phyloP scores from a whole-genome alignment of 306 rosid genomes.

The Corylus avellana region DNA sequence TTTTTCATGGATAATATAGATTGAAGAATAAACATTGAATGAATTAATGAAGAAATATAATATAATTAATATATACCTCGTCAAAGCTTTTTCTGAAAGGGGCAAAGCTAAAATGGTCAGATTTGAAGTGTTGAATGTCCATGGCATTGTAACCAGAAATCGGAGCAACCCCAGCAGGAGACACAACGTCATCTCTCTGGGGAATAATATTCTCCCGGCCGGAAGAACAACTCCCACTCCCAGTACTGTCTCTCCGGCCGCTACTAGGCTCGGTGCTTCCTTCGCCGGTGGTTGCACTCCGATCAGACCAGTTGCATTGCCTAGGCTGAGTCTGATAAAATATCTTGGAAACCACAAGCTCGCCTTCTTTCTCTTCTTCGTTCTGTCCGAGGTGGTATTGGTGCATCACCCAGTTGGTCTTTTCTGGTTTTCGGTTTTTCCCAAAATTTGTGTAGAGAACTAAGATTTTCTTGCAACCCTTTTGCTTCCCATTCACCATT shows the following conservation, averaged over 20 bases:
- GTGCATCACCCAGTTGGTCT: constrained; percentile 99
- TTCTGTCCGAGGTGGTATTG: constrained; percentile 88
- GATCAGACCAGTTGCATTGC: constrained; percentile 88
- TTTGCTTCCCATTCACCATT: constrained; percentile 80
- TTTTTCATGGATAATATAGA: too few species aligned
- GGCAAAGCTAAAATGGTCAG: constrained; percentile 70
- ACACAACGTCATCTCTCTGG: constrained; percentile 51
- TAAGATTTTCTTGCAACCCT: constrained; percentile 92
- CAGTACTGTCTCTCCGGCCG: constrained; percentile 49
- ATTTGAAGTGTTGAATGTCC: constrained; percentile 72
- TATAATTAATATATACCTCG: constrained; percentile 47
- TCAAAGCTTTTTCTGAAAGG: constrained; percentile 78
- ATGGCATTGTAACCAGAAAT: constrained; percentile 47
- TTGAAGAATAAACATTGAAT: too few species aligned
- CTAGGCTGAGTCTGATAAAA: constrained; percentile 97
- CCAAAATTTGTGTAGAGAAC: constrained; percentile 95
- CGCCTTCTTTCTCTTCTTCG: constrained; percentile 96
- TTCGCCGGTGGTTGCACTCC: constrained; percentile 46
- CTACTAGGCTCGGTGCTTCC: constrained; percentile 43
- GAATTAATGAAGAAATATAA: too few species aligned
- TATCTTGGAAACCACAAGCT: constrained; percentile 88
- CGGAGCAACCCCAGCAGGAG: constrained; percentile 45
- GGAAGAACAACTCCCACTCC: constrained; percentile 76
- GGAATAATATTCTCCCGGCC: constrained; percentile 44
- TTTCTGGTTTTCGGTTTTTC: constrained; percentile 86